A percentile compares a stretch with the other conserved stretches of the same genome.
Conservation (phyloP, 2,329 filamentous ascomycete genomes). For the Dryadomyces sulphureus region DNA sequence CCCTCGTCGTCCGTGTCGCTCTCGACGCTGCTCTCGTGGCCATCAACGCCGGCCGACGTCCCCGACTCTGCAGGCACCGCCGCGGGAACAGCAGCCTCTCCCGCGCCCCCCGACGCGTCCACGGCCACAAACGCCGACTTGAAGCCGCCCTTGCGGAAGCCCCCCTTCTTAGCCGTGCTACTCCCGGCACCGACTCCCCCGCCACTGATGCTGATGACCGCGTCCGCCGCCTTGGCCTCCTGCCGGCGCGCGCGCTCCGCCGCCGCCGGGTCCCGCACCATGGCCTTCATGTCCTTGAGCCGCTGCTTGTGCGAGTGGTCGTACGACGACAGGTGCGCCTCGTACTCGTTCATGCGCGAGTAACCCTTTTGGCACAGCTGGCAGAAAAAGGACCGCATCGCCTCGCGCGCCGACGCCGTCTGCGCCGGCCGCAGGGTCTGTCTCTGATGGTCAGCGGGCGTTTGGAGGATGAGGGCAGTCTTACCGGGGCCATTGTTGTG, state of each 20-base stretch:
- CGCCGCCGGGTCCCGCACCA: slow-evolving; percentile 57
- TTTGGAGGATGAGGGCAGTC: too few relatives aligned
- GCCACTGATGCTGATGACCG: slow-evolving; percentile 50
- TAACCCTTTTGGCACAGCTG: slow-evolving; percentile 89
- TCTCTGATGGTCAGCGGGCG: too few relatives aligned
- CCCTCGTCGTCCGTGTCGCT: slow-evolving; percentile 57
- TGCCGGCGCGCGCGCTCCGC: slow-evolving; percentile 51
- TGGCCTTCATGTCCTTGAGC: slow-evolving; percentile 75
- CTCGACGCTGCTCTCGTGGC: slow-evolving; percentile 18
- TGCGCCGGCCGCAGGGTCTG: slow-evolving; percentile 44
- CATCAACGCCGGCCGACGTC: background rate
- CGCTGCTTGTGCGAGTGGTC: slow-evolving; percentile 92
- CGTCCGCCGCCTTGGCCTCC: slow-evolving; percentile 51
- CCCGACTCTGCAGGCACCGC: background rate
- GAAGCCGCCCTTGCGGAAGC: slow-evolving; percentile 74
- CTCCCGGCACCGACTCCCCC: slow-evolving; percentile 13
- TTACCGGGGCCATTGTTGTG: too few relatives aligned
- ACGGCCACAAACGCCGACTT: slow-evolving; percentile 52
- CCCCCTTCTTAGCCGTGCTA: background rate
- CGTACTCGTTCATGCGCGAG: slow-evolving; percentile 87
- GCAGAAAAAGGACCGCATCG: slow-evolving; percentile 70
- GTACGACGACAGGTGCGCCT: slow-evolving; percentile 85
- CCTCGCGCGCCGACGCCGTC: slow-evolving; percentile 54
- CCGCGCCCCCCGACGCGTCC: background rate
- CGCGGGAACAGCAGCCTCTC: background rate